Base-by-base conservation (phyloP, 441 rosid species). In the Monsonia emarginata region DNA sequence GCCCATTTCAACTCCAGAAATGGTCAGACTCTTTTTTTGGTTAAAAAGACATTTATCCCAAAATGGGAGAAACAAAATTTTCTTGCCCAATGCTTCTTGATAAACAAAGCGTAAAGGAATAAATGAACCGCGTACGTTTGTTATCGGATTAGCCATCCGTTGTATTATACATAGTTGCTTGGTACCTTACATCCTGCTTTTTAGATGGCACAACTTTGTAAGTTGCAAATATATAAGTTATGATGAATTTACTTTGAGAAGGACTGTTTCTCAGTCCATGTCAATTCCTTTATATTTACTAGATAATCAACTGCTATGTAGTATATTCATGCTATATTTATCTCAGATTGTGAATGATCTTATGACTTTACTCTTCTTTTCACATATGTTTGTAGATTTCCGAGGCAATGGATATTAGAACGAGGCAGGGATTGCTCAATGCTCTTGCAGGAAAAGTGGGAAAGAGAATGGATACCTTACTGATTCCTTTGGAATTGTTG, bases 341-440 rank as follows among this genome's bases (percentile, higher is more conserved):
- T 54, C 11, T 54, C 26, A n/a, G 22, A 38, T 42, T 61, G 64
- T 27, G 21, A 65, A 14, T 68, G 48, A 69, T 44, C 44, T 65
- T 24, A 63, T 67, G 69, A 65, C 65, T 30, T 65, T 57, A 32
- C n/a, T 58, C 36, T 18, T 16, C 8, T 58, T 25, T 57, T 58
- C 62, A 58, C 62, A 13, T 58, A 10, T 34, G 27, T 58, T 26
- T 76, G 69, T 79, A 95, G 99, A 84, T 95, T 76, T 87, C 97
- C 34, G 98, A 95, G 84, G 88, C 83, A 72, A 89, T 95, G 97
- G 99, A 95, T 80, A 84, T 88, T 71, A 83, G 99, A 74, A 91
- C 97, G 65, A 84, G 99, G 74, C 87, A 89, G 72, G 99, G 98
- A 61, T 79, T 95, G 78, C 95, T 95, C 61, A 89, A 86, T 82